Conservation (phyloP, 129 eudicot species). For the Escallonia herrerae region DNA sequence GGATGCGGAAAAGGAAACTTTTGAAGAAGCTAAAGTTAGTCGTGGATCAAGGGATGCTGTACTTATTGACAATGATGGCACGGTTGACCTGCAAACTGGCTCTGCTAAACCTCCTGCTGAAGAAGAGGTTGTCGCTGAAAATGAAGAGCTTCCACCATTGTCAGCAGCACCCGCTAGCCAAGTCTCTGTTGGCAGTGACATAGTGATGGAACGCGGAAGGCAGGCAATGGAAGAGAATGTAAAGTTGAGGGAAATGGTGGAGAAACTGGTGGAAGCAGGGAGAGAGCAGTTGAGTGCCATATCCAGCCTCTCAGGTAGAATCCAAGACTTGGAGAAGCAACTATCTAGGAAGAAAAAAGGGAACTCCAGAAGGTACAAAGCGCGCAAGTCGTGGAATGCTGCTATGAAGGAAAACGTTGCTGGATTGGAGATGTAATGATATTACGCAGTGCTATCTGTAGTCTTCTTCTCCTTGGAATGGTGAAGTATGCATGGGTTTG, state of each 20-base stretch:
- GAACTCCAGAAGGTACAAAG: constrained; percentile 12
- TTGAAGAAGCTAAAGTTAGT: not conserved
- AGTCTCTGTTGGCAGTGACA: not conserved
- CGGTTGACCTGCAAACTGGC: not conserved
- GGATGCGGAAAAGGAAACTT: not conserved
- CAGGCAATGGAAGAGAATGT: constrained; percentile 38
- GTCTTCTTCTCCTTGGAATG: too few species aligned
- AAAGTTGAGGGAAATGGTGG: constrained; percentile 46
- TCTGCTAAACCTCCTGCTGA: not conserved
- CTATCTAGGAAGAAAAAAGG: constrained; percentile 34
- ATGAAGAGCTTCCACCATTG: not conserved
- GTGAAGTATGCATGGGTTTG: too few species aligned
- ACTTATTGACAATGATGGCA: too few species aligned
- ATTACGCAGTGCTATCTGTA: too few species aligned
- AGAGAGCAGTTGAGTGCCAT: constrained; percentile 50
- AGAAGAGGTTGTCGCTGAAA: not conserved
- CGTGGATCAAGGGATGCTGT: not conserved
- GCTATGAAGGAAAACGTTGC: not conserved
- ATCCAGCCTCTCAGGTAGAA: constrained; percentile 46
- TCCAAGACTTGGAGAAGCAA: constrained; percentile 67
- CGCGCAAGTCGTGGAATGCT: not conserved
- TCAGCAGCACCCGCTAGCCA: not conserved
- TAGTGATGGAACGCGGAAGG: constrained; percentile 4
- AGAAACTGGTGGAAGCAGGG: constrained; percentile 53
- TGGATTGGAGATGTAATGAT: not conserved